Base-by-base conservation (phyloP, 805 yeast genomes). In the Metschnikowia dekortorum region DNA sequence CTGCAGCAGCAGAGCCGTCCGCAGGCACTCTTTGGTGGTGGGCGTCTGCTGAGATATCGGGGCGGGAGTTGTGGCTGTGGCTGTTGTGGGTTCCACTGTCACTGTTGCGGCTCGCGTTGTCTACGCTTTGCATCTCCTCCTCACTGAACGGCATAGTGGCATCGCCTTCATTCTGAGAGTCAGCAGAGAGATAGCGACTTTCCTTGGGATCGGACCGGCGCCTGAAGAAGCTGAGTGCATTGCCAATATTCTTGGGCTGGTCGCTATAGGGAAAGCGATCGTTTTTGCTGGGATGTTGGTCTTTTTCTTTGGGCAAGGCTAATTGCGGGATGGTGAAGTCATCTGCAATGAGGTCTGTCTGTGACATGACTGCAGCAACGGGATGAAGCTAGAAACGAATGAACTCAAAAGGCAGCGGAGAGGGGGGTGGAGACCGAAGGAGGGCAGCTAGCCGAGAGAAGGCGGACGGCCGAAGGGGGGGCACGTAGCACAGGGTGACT, bases 171-270 rank as follows among this genome's bases (percentile, higher is more conserved):
- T 55, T 60, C 49, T 70, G 71, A 6, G 66, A 68, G 31, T 64
- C 64, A 6, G 67, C 73, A 32, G 56, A 55, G 1, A 46, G 51
- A 49, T 70, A 73, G 35, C 78, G 56, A 6, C 58, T 49, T 48
- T 73, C 75, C 28, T 60, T 54, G 18, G 62, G 64, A 52, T 73
- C 78, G 0, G 51, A 53, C 30, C 50, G 50, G 11, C 45, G 50
- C n/a, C 61, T 54, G 34, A 68, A 67, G 48, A 70, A 67, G 9
- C 62, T 53, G 54, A 70, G 61, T 0, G 75, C 58, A 48, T 71
- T 71, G n/a, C 64, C 61, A 8, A 70, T 53, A 1, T 60, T 50
- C 35, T 61, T 61, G 13, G 68, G 63, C 26, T 34, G 42, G 38
- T 37, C 38, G n/a, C 36, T 22, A n/a, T 33, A 34, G 2, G 45